Evolutionary conservation across 345 rosid species (phyloP), one percentile per base, ranked within the genome.

Genomic region (Populus euphratica): DNA sequence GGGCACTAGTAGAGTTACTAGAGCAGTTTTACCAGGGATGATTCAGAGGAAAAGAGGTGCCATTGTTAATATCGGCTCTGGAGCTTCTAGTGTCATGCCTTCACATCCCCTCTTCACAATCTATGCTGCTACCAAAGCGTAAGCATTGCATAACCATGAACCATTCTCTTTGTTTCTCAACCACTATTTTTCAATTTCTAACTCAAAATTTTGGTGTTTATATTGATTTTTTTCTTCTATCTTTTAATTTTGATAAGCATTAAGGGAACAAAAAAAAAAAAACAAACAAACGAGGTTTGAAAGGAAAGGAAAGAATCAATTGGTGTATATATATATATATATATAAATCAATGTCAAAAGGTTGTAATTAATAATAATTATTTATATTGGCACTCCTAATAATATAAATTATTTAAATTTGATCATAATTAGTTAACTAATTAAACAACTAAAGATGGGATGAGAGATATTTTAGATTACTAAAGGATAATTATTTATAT

Each of bases 111-210:
- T 93, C 77, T 93, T 73, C 80, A 80, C 99, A 38, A 79, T 93
- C 63, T 96, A 96, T 74, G 97, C 93, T 35, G 97, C 99, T 31
- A 90, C 99, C n/a, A 96, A 96, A 91, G 92, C 93, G 99, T 96
- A 86, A 86, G 90, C 66, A 69, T 68, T n/a, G 4, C 20, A 18
- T 35, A 44, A 44, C 50, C 44, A 12, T 5, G 17, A 16, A 35
- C 29, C 47, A 18, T 65, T 6, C 38, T 8, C 18, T 35, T 6
- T 18, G 2, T 39, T 35, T 21, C n/a, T 35, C 23, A 5, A 50
- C 21, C 1, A 18, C 56, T 6, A n/a, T 1, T 50, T 50, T 17
- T 50, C 56, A 50, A 18, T 50, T 50, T 6, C 0, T 1, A 50
- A 50, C 59, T 5, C n/a, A 0, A 6, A 6, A 6, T 50, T 50